Evolutionary conservation across 1,284 basidiomycete species (phyloP).

Genomic region (Volvariella volvacea): DNA sequence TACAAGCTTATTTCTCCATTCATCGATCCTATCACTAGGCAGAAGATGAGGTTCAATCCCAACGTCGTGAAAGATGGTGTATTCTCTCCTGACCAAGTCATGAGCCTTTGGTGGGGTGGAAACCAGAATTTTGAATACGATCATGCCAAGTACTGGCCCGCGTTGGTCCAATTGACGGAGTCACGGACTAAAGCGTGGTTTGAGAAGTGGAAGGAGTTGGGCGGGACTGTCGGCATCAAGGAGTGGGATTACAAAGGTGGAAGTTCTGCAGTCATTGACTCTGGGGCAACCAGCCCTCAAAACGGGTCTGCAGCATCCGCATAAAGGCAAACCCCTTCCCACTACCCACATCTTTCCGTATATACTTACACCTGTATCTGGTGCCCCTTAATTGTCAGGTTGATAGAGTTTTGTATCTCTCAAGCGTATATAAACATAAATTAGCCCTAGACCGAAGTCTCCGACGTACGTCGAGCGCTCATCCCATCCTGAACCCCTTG

Average conservation of each 20-base stretch:
- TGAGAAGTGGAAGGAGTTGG: constrained; percentile 56
- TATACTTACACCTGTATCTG: too few relatives aligned
- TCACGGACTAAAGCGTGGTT: constrained; percentile 43
- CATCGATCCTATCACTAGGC: constrained; percentile 73
- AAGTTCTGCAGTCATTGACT: not conserved
- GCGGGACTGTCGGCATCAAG: constrained; percentile 57
- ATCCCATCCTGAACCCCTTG: too few relatives aligned
- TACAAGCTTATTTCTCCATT: constrained; percentile 81
- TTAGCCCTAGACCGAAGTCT: too few relatives aligned
- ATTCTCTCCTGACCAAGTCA: constrained; percentile 50
- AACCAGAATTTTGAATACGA: constrained; percentile 56
- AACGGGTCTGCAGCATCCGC: too few relatives aligned
- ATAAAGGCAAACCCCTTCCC: too few relatives aligned
- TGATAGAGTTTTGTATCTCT: too few relatives aligned
- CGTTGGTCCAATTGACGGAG: constrained; percentile 49
- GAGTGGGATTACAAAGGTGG: constrained; percentile 64
- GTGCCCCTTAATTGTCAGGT: too few relatives aligned
- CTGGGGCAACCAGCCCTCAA: too few relatives aligned
- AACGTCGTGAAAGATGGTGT: constrained; percentile 50
- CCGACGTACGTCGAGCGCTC: too few relatives aligned
- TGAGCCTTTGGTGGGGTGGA: constrained; percentile 59
- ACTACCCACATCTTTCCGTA: too few relatives aligned
- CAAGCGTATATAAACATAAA: too few relatives aligned
- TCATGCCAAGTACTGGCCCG: constrained; percentile 71
- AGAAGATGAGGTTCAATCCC: constrained; percentile 69